Base-by-base conservation (phyloP, 352 stramenopile species). In the Pythium rishiriense region DNA sequence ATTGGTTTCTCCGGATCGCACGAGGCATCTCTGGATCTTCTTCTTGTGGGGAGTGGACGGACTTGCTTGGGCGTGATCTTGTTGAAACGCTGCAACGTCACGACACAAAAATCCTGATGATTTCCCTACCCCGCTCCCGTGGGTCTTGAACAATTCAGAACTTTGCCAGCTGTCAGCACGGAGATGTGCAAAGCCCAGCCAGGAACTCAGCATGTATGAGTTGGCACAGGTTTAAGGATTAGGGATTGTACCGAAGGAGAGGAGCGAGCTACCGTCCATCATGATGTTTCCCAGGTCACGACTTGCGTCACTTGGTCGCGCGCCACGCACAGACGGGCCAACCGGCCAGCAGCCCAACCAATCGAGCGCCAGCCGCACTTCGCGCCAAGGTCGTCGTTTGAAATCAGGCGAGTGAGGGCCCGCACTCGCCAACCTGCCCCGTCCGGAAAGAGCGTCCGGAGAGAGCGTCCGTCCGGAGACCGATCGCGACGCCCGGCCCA, bases 71-170 rank as follows among this genome's bases (percentile, higher is more conserved):
- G 17, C 22, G 39, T 24, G 52, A 59, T 59, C 52, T 28, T 59
- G 15, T 17, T 59, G 52, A 59, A 59, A 59, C 24, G 24, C 15
- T 15, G 52, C 52, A 21, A 59, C 25, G 25, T 39, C 52, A 59
- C 52, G 28, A 59, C 52, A 37, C 19, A 31, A 59, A 29, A 41
- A 41, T 50, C 22, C 37, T 59, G 3, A 39, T 50, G 25, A 59
- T 35, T 47, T 59, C 52, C 52, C 52, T 59, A 59, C 3, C 52
- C 52, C 37, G n/a, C 14, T 49, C n/a, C 12, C 2, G 5, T 35
- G 17, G 21, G 33, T 22, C 17, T 46, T 24, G 14, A 54, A 48
- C 56, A 52, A 63, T 63, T 63, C 56, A 63, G 56, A 55, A 54
- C 33, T n/a, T n/a, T 14, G 21, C 45, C 46, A 57, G 57, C 45